These are phyloP conservation scores for Rhododendron henanense DNA, from an alignment of 148 eudicot genomes.

Conservation along the genomic window DNA sequence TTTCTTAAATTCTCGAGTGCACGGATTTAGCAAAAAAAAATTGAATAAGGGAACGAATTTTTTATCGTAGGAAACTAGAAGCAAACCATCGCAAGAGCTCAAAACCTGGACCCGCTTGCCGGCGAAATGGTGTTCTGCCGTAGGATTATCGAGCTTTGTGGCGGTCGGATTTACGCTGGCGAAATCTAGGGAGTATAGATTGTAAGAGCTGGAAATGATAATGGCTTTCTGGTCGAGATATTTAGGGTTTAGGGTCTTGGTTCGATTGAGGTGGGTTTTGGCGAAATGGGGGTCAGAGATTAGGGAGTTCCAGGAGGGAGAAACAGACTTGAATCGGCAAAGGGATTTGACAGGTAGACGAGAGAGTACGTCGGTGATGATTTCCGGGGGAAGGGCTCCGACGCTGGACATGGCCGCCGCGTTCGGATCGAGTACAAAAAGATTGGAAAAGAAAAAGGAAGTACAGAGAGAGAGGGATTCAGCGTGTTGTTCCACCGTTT, in stretches of 20 bases:
- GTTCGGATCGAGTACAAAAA: too few relatives aligned
- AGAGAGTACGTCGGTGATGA: background rate
- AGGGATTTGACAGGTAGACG: background rate
- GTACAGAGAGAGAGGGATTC: too few relatives aligned
- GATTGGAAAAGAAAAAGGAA: too few relatives aligned
- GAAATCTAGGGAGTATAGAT: background rate
- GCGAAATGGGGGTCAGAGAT: background rate
- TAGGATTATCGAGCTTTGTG: background rate
- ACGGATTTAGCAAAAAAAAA: background rate
- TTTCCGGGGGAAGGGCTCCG: background rate
- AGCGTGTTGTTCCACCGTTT: too few relatives aligned
- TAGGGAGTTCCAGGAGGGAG: background rate
- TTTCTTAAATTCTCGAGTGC: background rate
- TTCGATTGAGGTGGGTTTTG: background rate
- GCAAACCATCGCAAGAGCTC: background rate
- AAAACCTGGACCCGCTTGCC: background rate
- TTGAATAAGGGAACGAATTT: too few relatives aligned
- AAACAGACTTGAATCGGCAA: background rate
- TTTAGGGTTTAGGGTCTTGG: background rate
- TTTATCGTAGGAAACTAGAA: background rate
- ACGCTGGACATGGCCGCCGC: background rate
- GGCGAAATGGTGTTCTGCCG: background rate
- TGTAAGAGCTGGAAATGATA: background rate
- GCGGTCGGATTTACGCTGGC: too few relatives aligned
- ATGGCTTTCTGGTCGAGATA: background rate